These are phyloP conservation scores for Myxozyma lipomycoides DNA, from an alignment of 805 yeast species.

Conservation along the genomic window DNA sequence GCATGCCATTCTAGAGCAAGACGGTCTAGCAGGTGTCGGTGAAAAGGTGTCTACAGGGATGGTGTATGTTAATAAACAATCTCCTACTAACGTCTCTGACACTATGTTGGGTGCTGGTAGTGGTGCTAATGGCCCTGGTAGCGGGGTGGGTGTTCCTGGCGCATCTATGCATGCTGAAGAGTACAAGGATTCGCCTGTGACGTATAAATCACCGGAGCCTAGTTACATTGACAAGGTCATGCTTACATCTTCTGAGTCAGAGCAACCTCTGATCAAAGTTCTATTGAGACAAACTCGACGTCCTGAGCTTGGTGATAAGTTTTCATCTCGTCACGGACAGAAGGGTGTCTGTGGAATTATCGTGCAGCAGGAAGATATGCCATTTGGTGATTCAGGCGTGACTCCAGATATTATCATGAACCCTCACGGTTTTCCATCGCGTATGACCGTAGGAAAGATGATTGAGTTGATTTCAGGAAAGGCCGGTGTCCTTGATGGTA, in stretches of 20 bases:
- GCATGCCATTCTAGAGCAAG: constrained; percentile 83
- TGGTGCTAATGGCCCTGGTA: neutral
- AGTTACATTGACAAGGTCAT: constrained; percentile 94
- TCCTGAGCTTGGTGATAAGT: constrained; percentile 96
- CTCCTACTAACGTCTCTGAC: constrained; percentile 74
- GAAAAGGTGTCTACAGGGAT: constrained; percentile 86
- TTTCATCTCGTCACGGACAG: constrained; percentile 96
- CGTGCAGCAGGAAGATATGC: constrained; percentile 94
- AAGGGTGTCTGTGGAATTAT: constrained; percentile 99
- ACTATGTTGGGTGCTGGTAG: constrained; percentile 49
- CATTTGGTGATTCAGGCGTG: constrained; percentile 89
- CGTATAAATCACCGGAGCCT: constrained; percentile 92
- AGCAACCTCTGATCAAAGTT: constrained; percentile 90
- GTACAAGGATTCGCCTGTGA: constrained; percentile 86
- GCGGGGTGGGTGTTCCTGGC: constrained; percentile 10
- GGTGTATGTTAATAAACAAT: constrained; percentile 87
- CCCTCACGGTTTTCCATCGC: constrained; percentile 99
- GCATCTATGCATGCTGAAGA: constrained; percentile 41
- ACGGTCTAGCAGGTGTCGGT: constrained; percentile 97
- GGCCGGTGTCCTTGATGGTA: constrained; percentile 92
- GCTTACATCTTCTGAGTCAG: constrained; percentile 94
- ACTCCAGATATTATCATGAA: constrained; percentile 96
- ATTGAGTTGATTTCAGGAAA: constrained; percentile 93
- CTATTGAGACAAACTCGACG: constrained; percentile 90
- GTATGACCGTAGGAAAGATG: constrained; percentile 99